A percentile compares a stretch with the other conserved stretches of the same genome.
phyloP scores from a whole-genome alignment of 805 yeast species.

The Metschnikowia shivogae region DNA sequence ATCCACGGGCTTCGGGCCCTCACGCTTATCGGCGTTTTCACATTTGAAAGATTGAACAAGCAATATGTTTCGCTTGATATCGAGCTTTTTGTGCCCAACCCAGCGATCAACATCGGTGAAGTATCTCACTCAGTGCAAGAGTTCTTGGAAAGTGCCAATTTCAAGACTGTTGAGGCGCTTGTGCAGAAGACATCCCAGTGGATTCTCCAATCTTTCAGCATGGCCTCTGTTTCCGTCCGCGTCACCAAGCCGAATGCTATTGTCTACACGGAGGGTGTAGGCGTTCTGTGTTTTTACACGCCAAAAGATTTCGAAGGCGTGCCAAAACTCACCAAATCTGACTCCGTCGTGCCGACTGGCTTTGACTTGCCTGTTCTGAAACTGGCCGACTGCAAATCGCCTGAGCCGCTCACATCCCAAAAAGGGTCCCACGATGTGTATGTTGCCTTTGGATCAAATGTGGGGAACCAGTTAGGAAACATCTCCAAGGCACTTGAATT shows the following conservation, averaged over 20 bases:
- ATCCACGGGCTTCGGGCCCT: conserved; percentile 55
- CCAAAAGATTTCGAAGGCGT: conserved; percentile 34
- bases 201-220: conserved; percentile 36
- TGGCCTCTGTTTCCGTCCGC: conserved; percentile 46
- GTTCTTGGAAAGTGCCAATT: conserved; percentile 74
- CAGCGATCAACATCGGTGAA: conserved; percentile 17
- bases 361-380: conserved; percentile 32
- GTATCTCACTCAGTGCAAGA: conserved; percentile 37
- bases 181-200: conserved; percentile 67
- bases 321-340: conserved; percentile 8
- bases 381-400: conserved; percentile 5
- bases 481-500: conserved; percentile 52
- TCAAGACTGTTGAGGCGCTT: conserved; percentile 91
- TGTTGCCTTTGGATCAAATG: conserved; percentile 87
- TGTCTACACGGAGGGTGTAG: conserved; percentile 83
- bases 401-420: not conserved
- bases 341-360: conserved; percentile 4
- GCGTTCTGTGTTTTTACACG: conserved; percentile 64
- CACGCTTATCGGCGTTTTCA: conserved; percentile 89
- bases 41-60: conserved; percentile 77
- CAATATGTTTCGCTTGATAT: conserved; percentile 66
- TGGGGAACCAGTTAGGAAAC: conserved; percentile 66
- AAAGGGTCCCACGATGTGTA: conserved; percentile 52
- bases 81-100: conserved; percentile 33
- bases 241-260: conserved; percentile 89